phyloP scores from a whole-genome alignment of 2,329 filamentous ascomycete genomes.

The Colletotrichum phormii region DNA sequence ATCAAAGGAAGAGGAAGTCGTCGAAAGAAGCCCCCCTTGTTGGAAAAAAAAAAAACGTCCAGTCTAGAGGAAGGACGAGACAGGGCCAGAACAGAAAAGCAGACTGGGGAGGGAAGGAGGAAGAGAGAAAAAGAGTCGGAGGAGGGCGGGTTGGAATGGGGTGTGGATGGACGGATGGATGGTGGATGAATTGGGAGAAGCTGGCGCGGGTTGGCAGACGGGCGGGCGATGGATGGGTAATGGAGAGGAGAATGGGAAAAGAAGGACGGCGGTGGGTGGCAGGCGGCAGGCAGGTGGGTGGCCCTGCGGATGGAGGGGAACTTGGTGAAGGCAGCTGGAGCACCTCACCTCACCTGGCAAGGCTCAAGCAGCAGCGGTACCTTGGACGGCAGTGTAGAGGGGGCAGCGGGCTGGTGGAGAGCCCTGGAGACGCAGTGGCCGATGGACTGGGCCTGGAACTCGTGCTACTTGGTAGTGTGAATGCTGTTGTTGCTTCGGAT shows the following conservation, averaged over 20 bases:
- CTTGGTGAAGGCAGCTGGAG: background rate
- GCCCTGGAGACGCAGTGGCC: background rate
- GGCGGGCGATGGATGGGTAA: background rate
- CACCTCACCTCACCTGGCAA: no score
- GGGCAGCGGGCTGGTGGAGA: background rate
- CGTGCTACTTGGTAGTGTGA: background rate
- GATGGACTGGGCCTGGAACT: slow-evolving; percentile 33
- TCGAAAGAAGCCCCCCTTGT: slow-evolving; percentile 15
- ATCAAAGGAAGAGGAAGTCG: background rate
- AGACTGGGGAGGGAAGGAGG: slow-evolving; percentile 9
- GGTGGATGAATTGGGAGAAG: background rate
- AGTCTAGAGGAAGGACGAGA: slow-evolving; percentile 18
- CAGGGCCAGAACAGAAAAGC: slow-evolving; percentile 14
- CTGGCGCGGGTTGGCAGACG: background rate
- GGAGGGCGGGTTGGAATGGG: background rate
- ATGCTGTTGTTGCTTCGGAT: background rate
- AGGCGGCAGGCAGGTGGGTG: background rate
- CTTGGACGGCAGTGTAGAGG: background rate
- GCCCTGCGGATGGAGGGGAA: background rate
- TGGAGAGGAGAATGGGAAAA: background rate
- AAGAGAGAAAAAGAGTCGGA: background rate
- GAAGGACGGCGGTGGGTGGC: background rate
- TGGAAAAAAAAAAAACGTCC: slow-evolving; percentile 1
- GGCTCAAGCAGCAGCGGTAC: background rate
- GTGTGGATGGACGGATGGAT: slow-evolving; percentile 15